Conservation (phyloP, 2,329 filamentous ascomycete genomes). For the Calonectria pteridis region DNA sequence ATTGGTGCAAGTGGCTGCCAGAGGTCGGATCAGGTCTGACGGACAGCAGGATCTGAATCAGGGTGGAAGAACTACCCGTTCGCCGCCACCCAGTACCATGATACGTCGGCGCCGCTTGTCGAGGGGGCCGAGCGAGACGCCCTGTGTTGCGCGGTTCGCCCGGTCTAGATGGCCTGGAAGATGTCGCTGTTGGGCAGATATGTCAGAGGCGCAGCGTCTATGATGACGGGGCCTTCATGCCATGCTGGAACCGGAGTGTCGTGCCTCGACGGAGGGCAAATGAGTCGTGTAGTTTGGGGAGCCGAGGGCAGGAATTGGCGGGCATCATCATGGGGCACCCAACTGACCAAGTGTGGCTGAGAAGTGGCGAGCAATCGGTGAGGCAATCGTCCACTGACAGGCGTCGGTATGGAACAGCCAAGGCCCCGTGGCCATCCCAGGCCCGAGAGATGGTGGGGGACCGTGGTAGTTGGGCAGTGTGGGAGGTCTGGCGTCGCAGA, state of each 20-base stretch:
- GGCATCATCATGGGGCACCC: constrained; percentile 7
- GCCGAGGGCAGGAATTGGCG: constrained; percentile 1
- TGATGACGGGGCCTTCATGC: background rate
- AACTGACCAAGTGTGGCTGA: constrained; percentile 35
- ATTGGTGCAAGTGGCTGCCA: constrained; percentile 12
- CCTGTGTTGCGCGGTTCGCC: background rate
- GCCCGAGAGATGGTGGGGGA: constrained; percentile 21
- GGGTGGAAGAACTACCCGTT: constrained; percentile 10
- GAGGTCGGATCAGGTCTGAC: constrained; percentile 10
- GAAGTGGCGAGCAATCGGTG: constrained; percentile 38
- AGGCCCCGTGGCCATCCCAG: constrained; percentile 39
- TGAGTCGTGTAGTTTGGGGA: constrained; percentile 6
- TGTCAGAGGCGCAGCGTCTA: constrained; percentile 16
- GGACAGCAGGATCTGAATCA: constrained; percentile 23
- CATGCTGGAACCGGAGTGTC: constrained; percentile 5
- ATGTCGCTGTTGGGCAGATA: constrained; percentile 15
- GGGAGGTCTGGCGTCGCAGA: constrained; percentile 39
- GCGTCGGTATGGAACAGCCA: constrained; percentile 21
- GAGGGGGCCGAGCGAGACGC: constrained; percentile 1
- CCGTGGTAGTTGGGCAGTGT: constrained; percentile 21
- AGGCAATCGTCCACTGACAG: constrained; percentile 28
- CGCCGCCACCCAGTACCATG: background rate
- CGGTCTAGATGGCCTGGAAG: constrained; percentile 8
- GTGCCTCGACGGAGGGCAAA: constrained; percentile 9
- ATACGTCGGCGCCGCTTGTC: background rate